Evolutionary conservation across 176 grass and related monocot genomes (phyloP).

Genomic region (Cenchrus fungigraminus): DNA sequence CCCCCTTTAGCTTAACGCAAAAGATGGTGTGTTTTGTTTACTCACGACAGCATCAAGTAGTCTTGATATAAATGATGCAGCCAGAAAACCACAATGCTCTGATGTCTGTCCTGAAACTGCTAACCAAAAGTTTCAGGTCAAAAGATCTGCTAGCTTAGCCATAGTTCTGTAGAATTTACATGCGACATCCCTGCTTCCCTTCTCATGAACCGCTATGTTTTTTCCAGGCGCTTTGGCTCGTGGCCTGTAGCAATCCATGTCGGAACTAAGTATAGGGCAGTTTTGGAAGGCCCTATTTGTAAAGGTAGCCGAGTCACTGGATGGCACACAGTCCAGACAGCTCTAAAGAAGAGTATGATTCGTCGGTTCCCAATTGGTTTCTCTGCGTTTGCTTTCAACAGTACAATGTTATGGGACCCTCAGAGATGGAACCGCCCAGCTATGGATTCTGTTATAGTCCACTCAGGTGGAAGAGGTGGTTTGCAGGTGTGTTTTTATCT

Average conservation of each 20-base stretch:
- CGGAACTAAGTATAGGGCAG: constrained; percentile 54
- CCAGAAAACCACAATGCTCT: constrained; percentile 1
- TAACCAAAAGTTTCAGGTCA: constrained; percentile 11
- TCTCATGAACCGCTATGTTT: constrained; percentile 24
- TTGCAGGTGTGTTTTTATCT: constrained; percentile 63
- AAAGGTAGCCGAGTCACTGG: constrained; percentile 80
- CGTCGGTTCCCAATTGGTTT: constrained; percentile 72
- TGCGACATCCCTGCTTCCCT: not conserved
- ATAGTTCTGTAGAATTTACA: constrained; percentile 31
- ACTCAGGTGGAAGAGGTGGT: constrained; percentile 64
- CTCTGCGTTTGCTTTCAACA: constrained; percentile 88
- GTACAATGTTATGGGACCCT: constrained; percentile 90
- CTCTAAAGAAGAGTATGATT: constrained; percentile 46
- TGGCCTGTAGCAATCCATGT: constrained; percentile 83
- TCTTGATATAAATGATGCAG: constrained; percentile 2
- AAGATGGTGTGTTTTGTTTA: not conserved
- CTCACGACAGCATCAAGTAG: not conserved
- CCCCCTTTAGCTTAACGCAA: not conserved
- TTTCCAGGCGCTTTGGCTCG: constrained; percentile 73
- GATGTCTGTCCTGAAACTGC: constrained; percentile 5
- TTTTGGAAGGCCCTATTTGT: constrained; percentile 87
- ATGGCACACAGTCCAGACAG: constrained; percentile 55
- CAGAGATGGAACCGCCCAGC: constrained; percentile 73
- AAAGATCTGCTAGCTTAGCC: constrained; percentile 3
- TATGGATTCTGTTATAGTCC: constrained; percentile 70